Conservation (phyloP, 441 rosid species). For the Adansonia rubrostipa region DNA sequence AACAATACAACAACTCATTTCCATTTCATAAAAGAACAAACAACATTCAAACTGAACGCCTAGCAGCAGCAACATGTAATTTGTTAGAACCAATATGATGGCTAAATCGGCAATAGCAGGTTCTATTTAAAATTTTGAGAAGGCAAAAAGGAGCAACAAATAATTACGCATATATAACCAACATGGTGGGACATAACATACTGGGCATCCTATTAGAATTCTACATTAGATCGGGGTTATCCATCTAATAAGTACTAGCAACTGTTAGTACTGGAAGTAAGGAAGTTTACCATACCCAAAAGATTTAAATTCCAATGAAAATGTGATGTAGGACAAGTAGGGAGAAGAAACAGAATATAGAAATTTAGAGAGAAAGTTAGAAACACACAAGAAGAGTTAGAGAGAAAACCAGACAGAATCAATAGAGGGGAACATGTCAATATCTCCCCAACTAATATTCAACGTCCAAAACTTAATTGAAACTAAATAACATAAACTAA, state of each 20-base stretch:
- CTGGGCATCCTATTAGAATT: neutral
- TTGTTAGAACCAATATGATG: neutral
- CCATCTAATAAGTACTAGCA: neutral
- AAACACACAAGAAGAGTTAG: too few relatives aligned
- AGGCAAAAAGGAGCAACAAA: neutral
- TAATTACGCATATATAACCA: neutral
- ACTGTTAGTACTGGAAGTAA: neutral
- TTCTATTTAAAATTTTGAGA: neutral
- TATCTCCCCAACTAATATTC: too few relatives aligned
- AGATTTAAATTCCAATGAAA: neutral
- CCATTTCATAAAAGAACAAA: neutral
- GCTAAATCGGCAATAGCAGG: neutral
- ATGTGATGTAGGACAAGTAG: too few relatives aligned
- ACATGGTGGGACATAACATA: neutral
- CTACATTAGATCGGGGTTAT: neutral
- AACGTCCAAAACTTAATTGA: too few relatives aligned
- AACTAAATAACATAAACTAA: too few relatives aligned
- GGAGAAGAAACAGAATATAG: too few relatives aligned
- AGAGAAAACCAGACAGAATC: too few relatives aligned
- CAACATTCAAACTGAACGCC: constrained; percentile 3
- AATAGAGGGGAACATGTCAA: too few relatives aligned
- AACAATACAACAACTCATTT: neutral
- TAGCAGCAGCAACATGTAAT: neutral
- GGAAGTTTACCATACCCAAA: neutral
- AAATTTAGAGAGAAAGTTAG: too few relatives aligned